phyloP scores from a whole-genome alignment of 2,329 filamentous ascomycete genomes.

The Penicillium frequentans region DNA sequence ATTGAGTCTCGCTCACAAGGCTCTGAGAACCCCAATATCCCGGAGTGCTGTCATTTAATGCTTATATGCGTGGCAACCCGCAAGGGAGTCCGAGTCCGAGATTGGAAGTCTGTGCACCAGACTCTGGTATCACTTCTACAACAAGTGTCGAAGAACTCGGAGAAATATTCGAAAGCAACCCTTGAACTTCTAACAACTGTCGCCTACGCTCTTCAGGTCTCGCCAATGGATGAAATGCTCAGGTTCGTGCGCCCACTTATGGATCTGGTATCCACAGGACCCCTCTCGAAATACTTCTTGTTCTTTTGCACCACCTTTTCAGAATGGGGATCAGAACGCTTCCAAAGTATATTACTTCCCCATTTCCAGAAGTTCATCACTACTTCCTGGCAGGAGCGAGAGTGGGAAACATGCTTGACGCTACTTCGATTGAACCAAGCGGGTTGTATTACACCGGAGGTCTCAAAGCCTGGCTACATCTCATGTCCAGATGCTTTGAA shows the following conservation, averaged over 20 bases:
- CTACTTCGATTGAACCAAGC: conserved; percentile 59
- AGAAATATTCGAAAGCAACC: conserved; percentile 26
- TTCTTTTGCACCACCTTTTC: conserved; percentile 82
- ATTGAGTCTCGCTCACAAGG: conserved; percentile 36
- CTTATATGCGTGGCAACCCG: conserved; percentile 75
- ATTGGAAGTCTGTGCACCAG: conserved; percentile 69
- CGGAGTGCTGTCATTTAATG: conserved; percentile 39
- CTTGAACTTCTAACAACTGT: conserved; percentile 46
- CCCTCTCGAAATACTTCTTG: conserved; percentile 72
- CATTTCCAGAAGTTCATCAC: conserved; percentile 84
- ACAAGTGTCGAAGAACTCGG: conserved; percentile 24
- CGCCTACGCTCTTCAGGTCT: conserved; percentile 70
- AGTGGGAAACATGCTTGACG: conserved; percentile 68
- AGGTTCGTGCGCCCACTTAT: conserved; percentile 66
- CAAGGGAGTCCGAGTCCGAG: conserved; percentile 69
- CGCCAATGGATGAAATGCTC: conserved; percentile 77
- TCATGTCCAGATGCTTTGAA: conserved; percentile 59
- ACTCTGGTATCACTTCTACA: conserved; percentile 56
- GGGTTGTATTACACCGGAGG: conserved; percentile 53
- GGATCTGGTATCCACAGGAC: conserved; percentile 63
- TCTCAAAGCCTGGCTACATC: conserved; percentile 40
- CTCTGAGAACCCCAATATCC: conserved; percentile 41
- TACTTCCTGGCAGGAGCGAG: conserved; percentile 67
- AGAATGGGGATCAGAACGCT: conserved; percentile 70
- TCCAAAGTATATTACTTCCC: conserved; percentile 73